Evolutionary conservation across 2,329 filamentous ascomycete genomes (phyloP).

Genomic region (Sporothrix luriei): DNA sequence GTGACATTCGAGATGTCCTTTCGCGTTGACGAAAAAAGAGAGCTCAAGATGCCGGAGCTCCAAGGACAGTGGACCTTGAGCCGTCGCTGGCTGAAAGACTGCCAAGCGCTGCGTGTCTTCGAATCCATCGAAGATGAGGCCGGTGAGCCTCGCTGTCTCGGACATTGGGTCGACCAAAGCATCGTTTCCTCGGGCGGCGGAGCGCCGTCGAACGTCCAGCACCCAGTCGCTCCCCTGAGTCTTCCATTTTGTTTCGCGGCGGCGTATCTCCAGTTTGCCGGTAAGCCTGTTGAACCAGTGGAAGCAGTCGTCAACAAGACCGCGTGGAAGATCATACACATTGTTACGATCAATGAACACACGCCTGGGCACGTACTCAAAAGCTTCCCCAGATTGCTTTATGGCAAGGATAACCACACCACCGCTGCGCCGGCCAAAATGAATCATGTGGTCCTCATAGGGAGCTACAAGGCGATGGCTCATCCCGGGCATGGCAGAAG

Average conservation of each 20-base stretch:
- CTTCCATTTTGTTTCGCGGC: constrained; percentile 41
- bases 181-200: constrained; percentile 30
- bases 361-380: constrained; percentile 31
- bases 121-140: constrained; percentile 54
- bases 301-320: constrained; percentile 55
- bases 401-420: constrained; percentile 47
- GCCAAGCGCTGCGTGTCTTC: constrained; percentile 50
- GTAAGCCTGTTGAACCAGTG: constrained; percentile 61
- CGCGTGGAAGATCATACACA: constrained; percentile 56
- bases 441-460: constrained; percentile 49
- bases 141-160: constrained; percentile 45
- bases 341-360: constrained; percentile 35
- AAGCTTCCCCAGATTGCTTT: background rate
- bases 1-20: constrained; percentile 49
- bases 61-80: constrained; percentile 43
- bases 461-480: constrained; percentile 48
- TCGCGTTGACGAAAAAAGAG: constrained; percentile 53
- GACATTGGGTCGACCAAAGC: constrained; percentile 56
- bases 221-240: constrained; percentile 42
- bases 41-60: constrained; percentile 58
- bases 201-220: constrained; percentile 39
- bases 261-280: constrained; percentile 52
- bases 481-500: constrained; percentile 58
- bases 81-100: constrained; percentile 49
- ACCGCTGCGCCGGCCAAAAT: constrained; percentile 55